These are phyloP conservation scores for Orobanche coerulescens DNA, from an alignment of 257 asterid species.

Conservation along the genomic window DNA sequence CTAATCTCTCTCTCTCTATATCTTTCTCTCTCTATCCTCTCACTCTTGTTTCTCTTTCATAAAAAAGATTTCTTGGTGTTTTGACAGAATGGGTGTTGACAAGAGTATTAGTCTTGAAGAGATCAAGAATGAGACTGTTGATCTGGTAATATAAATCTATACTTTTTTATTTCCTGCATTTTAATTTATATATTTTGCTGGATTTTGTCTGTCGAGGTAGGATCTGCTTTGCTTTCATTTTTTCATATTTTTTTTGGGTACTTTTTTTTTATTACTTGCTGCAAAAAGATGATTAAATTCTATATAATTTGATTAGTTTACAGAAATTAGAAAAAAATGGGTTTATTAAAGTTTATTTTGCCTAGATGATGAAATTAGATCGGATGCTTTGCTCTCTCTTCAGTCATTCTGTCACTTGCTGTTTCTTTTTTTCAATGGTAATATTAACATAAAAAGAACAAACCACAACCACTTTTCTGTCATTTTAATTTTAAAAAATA, in stretches of 20 bases:
- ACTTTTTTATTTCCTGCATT: background rate
- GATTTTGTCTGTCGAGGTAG: background rate
- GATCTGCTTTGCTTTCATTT: background rate
- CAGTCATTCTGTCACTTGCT: too few species aligned
- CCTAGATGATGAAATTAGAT: too few species aligned
- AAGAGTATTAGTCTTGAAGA: slow-evolving; percentile 52
- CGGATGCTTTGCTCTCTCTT: too few species aligned
- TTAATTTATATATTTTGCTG: background rate
- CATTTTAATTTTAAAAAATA: too few species aligned
- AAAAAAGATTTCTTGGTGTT: slow-evolving; percentile 8
- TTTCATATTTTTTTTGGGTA: background rate
- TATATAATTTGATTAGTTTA: too few species aligned
- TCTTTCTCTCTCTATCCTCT: background rate
- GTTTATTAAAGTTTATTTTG: too few species aligned
- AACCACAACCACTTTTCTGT: too few species aligned
- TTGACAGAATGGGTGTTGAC: slow-evolving; percentile 32
- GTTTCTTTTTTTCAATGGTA: too few species aligned
- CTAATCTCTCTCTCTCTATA: background rate
- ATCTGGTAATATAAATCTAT: slow-evolving; percentile 35
- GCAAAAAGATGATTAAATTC: too few species aligned
- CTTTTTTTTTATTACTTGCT: too few species aligned
- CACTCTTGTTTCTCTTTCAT: background rate
- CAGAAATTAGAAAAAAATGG: too few species aligned
- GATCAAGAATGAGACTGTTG: slow-evolving; percentile 82
- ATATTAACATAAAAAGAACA: too few species aligned